A percentile compares a stretch with the other conserved stretches of the same genome.
phyloP scores from a whole-genome alignment of 805 yeast genomes.

The Grigorovia transvaalensis region DNA sequence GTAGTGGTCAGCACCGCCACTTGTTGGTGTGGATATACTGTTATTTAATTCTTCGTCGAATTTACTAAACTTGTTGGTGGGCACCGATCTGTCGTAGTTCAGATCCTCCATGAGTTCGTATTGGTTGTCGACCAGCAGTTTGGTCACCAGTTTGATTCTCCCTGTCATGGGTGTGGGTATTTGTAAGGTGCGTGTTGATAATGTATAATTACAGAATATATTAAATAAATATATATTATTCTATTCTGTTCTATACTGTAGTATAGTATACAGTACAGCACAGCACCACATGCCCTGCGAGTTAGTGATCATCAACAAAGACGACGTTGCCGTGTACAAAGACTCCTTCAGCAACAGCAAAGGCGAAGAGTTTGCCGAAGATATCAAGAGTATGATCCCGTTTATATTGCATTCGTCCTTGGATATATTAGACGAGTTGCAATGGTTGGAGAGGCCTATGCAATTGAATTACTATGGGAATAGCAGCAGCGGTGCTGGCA shows the following conservation, averaged over 20 bases:
- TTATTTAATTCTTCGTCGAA: background rate
- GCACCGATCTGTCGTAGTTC: conserved; percentile 12
- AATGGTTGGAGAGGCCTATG: conserved; percentile 44
- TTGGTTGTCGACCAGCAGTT: conserved; percentile 20
- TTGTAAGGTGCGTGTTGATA: background rate
- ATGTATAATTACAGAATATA: too few relatives aligned
- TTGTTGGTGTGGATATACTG: too few relatives aligned
- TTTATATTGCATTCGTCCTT: conserved; percentile 81
- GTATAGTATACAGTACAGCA: too few relatives aligned
- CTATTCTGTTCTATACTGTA: too few relatives aligned
- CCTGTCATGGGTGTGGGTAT: background rate
- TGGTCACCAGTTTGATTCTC: conserved; percentile 15
- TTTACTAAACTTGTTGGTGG: background rate
- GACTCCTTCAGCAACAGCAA: conserved; percentile 56
- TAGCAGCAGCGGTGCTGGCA: background rate
- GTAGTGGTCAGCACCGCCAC: background rate
- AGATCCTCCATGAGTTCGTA: conserved; percentile 26
- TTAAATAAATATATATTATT: too few relatives aligned
- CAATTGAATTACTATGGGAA: background rate
- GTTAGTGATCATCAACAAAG: conserved; percentile 77
- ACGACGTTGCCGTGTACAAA: conserved; percentile 80
- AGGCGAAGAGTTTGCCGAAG: conserved; percentile 42
- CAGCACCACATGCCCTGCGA: conserved; percentile 68
- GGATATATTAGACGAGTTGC: conserved; percentile 84
- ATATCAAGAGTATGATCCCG: conserved; percentile 53